These are phyloP conservation scores for Aspergillus coremiiformis DNA, from an alignment of 495 filamentous ascomycete genomes.

Conservation along the genomic window DNA sequence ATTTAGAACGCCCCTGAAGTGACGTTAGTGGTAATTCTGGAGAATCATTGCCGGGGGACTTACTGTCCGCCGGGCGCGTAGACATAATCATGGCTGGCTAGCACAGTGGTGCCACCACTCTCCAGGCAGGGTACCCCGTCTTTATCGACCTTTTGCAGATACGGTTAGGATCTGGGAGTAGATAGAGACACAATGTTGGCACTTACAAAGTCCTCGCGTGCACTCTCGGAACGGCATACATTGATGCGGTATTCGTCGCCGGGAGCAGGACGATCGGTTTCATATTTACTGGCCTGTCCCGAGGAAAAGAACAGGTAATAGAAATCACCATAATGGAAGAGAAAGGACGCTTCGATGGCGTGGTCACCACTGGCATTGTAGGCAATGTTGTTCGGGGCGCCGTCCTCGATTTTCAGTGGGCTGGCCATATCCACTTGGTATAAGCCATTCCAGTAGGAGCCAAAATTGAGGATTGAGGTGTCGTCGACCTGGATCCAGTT, in stretches of 20 bases:
- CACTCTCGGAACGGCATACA: conserved; percentile 50
- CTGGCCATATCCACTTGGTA: conserved; percentile 52
- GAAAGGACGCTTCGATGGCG: conserved; percentile 51
- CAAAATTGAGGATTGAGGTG: conserved; percentile 53
- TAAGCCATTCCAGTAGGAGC: conserved; percentile 63
- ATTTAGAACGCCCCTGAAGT: conserved; percentile 33
- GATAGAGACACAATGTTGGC: background rate
- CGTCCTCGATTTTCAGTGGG: conserved; percentile 31
- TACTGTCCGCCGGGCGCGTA: conserved; percentile 67
- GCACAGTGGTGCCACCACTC: conserved; percentile 56
- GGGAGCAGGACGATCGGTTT: conserved; percentile 35
- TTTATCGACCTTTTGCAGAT: conserved; percentile 43
- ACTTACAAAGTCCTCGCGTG: conserved; percentile 50
- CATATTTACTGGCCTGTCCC: conserved; percentile 56
- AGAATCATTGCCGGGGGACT: conserved; percentile 1
- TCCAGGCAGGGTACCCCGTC: conserved; percentile 47
- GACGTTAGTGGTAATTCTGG: background rate
- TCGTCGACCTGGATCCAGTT: conserved; percentile 48
- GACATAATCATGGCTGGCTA: conserved; percentile 53
- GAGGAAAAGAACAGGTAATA: conserved; percentile 63
- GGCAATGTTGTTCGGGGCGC: conserved; percentile 42
- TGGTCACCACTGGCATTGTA: conserved; percentile 47
- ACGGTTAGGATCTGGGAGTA: background rate
- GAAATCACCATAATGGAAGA: conserved; percentile 48
- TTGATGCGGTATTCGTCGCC: conserved; percentile 62